Evolutionary conservation across 2,329 filamentous ascomycete species (phyloP).

Genomic region (Zymoseptoria brevis): DNA sequence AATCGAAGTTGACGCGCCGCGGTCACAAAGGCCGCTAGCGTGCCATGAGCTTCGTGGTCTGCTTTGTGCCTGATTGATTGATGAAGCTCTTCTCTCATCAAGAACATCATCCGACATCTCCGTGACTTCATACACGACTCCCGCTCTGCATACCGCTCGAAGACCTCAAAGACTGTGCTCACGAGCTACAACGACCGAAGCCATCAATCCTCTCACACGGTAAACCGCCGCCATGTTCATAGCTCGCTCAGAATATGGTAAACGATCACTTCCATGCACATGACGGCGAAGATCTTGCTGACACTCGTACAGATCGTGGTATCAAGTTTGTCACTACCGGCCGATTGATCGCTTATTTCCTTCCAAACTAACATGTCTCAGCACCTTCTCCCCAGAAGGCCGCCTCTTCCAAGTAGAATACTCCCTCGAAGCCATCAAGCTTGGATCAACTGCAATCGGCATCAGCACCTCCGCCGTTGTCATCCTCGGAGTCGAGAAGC

Average conservation of each 20-base stretch:
- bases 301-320: constrained; percentile 66
- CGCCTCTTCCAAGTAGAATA: constrained; percentile 99
- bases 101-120: background rate
- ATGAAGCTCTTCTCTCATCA: background rate
- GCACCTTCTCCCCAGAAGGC: constrained; percentile 98
- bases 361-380: constrained; percentile 34
- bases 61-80: background rate
- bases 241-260: constrained; percentile 99
- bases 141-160: background rate
- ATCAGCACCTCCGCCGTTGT: constrained; percentile 91
- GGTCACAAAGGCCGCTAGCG: background rate
- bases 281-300: constrained; percentile 16
- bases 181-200: background rate
- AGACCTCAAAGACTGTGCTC: too few species aligned
- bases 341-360: background rate
- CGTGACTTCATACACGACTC: background rate
- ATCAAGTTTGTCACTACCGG: constrained; percentile 64
- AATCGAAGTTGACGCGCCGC: background rate
- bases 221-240: constrained; percentile 79
- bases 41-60: background rate
- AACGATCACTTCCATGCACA: constrained; percentile 34
- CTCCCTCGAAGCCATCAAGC: constrained; percentile 99
- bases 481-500: constrained; percentile 96
- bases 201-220: background rate
- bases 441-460: constrained; percentile 95